A percentile compares a stretch with the other conserved stretches of the same genome.
phyloP scores from a whole-genome alignment of 164 flowering plant species.

The Litsea cubeba region DNA sequence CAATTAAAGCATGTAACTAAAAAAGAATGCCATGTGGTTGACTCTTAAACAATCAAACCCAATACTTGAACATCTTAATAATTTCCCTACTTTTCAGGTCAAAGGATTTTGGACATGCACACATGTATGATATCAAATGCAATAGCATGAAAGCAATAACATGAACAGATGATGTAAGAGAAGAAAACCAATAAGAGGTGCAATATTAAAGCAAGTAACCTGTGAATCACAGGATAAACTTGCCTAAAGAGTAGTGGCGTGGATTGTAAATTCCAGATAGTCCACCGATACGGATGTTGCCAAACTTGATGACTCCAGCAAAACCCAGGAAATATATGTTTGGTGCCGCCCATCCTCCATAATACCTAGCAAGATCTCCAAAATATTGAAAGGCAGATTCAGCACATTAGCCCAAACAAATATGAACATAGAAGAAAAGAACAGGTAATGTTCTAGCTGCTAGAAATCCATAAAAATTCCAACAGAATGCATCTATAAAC shows the following conservation, averaged over 20 bases:
- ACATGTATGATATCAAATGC: background rate
- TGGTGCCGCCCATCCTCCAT: constrained; percentile 98
- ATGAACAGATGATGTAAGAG: background rate
- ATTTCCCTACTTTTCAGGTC: background rate
- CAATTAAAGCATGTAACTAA: background rate
- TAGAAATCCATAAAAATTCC: no score
- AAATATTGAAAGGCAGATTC: background rate
- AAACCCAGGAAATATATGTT: constrained; percentile 87
- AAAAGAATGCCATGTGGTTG: background rate
- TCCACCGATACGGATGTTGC: constrained; percentile 86
- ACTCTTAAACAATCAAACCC: no score
- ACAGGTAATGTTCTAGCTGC: no score
- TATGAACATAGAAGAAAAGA: no score
- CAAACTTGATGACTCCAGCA: constrained; percentile 92
- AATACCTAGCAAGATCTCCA: constrained; percentile 47
- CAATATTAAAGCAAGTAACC: background rate
- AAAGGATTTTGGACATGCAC: no score
- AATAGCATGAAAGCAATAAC: no score
- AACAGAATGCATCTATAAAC: no score
- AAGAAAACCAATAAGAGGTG: background rate
- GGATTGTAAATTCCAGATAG: constrained; percentile 85
- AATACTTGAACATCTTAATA: no score
- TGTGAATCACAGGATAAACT: background rate
- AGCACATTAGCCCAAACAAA: background rate
- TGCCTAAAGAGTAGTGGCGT: constrained; percentile 62